A percentile compares a stretch with the other conserved stretches of the same genome.
These are phyloP conservation scores for Blastocystis hominis DNA, from an alignment of 352 stramenopile genomes.

Conservation along the genomic window DNA sequence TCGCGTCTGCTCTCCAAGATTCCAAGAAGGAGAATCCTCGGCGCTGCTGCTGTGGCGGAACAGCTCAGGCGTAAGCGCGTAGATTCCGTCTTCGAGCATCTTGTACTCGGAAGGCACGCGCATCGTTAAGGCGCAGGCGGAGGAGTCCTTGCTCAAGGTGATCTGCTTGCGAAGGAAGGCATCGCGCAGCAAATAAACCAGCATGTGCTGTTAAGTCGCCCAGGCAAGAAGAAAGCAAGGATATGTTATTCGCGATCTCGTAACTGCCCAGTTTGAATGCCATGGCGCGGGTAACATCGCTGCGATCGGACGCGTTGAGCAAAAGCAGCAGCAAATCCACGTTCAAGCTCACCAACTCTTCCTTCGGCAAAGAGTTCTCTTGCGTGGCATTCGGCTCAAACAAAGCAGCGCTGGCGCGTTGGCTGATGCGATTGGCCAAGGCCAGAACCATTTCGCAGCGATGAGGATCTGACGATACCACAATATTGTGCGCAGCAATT, in stretches of 20 bases:
- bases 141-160: not conserved
- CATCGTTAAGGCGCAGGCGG: not conserved
- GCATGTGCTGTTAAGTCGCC: not conserved
- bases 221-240: not conserved
- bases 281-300: not conserved
- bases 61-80: not conserved
- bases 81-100: slow-evolving; percentile 21
- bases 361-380: not conserved
- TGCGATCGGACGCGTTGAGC: not conserved
- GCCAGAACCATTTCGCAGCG: not conserved
- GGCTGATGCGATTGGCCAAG: not conserved
- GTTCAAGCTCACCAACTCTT: not conserved
- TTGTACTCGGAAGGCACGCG: not conserved
- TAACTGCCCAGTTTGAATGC: not conserved
- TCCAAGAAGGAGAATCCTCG: not conserved
- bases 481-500: not conserved
- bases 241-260: slow-evolving; percentile 26
- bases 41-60: not conserved
- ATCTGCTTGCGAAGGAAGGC: not conserved
- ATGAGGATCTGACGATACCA: not conserved
- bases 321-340: slow-evolving; percentile 14
- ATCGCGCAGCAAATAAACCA: not conserved
- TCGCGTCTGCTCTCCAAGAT: not conserved
- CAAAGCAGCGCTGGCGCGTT: not conserved
- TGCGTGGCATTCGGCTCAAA: not conserved